These are phyloP conservation scores for Populus tomentosa DNA, from an alignment of 441 rosid genomes.

Conservation along the genomic window DNA sequence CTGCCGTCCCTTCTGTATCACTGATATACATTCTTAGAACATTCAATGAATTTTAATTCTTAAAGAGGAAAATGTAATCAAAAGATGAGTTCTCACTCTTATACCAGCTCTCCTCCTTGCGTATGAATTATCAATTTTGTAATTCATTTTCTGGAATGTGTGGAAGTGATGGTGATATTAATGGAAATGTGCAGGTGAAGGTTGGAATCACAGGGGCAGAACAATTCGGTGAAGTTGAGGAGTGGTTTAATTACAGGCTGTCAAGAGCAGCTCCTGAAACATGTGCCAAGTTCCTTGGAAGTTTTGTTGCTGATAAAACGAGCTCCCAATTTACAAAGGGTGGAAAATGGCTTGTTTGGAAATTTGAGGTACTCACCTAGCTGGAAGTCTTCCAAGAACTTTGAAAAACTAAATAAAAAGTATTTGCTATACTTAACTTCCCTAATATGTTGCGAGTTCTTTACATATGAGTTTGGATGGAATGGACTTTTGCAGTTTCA, in stretches of 20 bases:
- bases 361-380: constrained; percentile 67
- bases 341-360: constrained; percentile 99
- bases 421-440: not conserved
- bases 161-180: not conserved
- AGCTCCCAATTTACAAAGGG: constrained; percentile 61
- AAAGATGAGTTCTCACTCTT: not conserved
- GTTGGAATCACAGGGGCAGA: constrained; percentile 77
- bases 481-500: not conserved
- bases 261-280: constrained; percentile 98
- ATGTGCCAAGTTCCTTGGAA: constrained; percentile 90
- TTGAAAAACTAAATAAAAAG: not conserved
- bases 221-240: constrained; percentile 87
- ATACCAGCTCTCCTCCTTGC: not conserved
- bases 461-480: constrained; percentile 1
- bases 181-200: constrained; percentile 56
- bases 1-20: not conserved
- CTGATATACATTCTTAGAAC: not conserved
- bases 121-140: not conserved
- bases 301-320: constrained; percentile 76
- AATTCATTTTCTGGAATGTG: not conserved
- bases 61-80: not conserved
- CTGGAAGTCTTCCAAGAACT: constrained; percentile 4
- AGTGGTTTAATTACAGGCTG: constrained; percentile 95
- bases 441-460: not conserved
- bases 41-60: not conserved